phyloP scores from a whole-genome alignment of 75 land plant species.

The Pinus tabuliformis region DNA sequence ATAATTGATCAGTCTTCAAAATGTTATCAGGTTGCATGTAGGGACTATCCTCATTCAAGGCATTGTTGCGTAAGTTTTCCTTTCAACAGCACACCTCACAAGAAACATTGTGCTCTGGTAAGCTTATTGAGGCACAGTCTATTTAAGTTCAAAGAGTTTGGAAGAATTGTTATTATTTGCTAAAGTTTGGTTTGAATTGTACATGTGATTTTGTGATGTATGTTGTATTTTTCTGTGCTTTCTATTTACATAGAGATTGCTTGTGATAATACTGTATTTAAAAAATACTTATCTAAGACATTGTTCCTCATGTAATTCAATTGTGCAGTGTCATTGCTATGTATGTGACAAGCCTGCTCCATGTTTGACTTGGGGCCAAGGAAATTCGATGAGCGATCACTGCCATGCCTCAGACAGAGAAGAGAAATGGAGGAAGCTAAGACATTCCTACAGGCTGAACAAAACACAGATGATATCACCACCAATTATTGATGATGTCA shows the following conservation, averaged over 20 bases:
- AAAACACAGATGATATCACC: neutral
- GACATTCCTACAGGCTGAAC: slow-evolving; percentile 1
- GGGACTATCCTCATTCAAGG: slow-evolving; percentile 31
- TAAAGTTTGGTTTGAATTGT: no score
- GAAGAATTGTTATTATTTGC: no score
- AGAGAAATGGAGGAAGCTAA: slow-evolving; percentile 33
- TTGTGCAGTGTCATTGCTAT: slow-evolving; percentile 76
- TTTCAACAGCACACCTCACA: slow-evolving; percentile 14
- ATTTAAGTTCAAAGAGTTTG: no score
- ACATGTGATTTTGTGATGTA: no score
- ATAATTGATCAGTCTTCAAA: neutral
- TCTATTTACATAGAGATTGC: no score
- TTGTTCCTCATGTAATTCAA: no score
- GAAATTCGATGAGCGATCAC: slow-evolving; percentile 28
- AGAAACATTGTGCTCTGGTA: slow-evolving; percentile 12
- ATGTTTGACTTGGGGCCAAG: slow-evolving; percentile 43
- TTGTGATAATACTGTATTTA: no score
- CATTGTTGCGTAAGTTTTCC: slow-evolving; percentile 18
- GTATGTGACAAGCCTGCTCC: slow-evolving; percentile 79
- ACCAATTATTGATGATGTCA: no score
- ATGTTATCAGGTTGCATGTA: slow-evolving; percentile 17
- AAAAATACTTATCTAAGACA: no score
- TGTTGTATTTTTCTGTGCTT: no score
- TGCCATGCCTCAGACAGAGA: slow-evolving; percentile 81
- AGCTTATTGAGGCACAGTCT: neutral